Conservation (phyloP, 1,284 basidiomycete species). For the Pyrrhoderma noxium region DNA sequence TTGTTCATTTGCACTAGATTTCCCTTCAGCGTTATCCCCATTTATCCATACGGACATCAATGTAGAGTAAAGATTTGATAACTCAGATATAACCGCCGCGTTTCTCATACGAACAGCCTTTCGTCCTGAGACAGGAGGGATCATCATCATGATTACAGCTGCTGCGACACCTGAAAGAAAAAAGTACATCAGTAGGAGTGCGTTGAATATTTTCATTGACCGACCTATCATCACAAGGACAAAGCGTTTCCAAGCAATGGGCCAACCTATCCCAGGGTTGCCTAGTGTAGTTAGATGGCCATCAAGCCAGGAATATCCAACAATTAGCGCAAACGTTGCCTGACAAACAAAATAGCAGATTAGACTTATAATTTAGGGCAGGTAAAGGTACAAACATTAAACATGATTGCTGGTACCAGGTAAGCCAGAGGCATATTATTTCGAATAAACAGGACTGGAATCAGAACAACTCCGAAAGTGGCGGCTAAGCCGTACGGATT, state of each 20-base stretch:
- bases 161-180: slow-evolving; percentile 33
- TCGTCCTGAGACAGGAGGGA: slow-evolving; percentile 44
- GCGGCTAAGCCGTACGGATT: slow-evolving; percentile 55
- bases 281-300: slow-evolving; percentile 38
- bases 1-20: slow-evolving; percentile 14
- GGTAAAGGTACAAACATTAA: slow-evolving; percentile 26
- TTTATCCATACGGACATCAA: slow-evolving; percentile 41
- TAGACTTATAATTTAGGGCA: not conserved
- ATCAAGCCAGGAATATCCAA: slow-evolving; percentile 61
- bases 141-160: slow-evolving; percentile 41
- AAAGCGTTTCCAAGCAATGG: slow-evolving; percentile 46
- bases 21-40: slow-evolving; percentile 20
- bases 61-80: slow-evolving; percentile 36
- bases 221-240: slow-evolving; percentile 41
- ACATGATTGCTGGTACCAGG: slow-evolving; percentile 32
- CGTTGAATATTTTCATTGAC: not conserved
- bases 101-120: slow-evolving; percentile 41
- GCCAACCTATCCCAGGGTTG: slow-evolving; percentile 47
- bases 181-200: not conserved
- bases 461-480: slow-evolving; percentile 40
- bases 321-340: slow-evolving; percentile 38
- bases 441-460: slow-evolving; percentile 49
- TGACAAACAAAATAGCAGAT: slow-evolving; percentile 18
- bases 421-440: slow-evolving; percentile 41
- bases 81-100: slow-evolving; percentile 32